Evolutionary conservation across 306 rosid genomes (phyloP), one percentile per base, ranked within the genome.

Genomic region (Alnus rubra): DNA sequence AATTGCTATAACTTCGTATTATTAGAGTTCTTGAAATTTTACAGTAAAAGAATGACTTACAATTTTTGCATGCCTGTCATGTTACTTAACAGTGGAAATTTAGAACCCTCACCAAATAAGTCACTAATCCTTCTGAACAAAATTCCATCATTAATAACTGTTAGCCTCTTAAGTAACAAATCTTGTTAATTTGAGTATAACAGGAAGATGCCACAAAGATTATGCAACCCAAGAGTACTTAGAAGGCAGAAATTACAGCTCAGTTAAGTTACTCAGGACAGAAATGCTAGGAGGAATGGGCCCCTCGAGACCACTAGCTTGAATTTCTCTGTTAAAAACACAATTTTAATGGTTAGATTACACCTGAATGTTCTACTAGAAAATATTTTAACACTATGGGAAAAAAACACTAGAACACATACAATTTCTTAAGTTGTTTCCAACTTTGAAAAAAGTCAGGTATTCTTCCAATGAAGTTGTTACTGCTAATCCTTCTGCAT

Each of bases 391-490:
- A 53, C 10, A 14, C 1, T 14, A 33, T 1, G 2, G 60, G 30
- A 50, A 53, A 30, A 23, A 2, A 31, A 2, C 4, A 42, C 4
- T 4, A 42, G 1, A 2, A 53, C 4, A 11, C 82, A 76, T 42
- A 80, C 87, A 84, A 74, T 15, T 0, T 6, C 48, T 11, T 18
- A 3, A 84, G 82, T 1, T 19, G 48, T 69, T 69, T 59, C 84
- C 82, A 80, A 31, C 71, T 67, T 4, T 0, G 63, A 52, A 77
- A 76, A 45, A 67, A 64, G n/a, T 80, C 15, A 0, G 87, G 87
- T 31, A 84, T 73, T 59, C 68, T 84, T 80, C 87, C 84, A n/a
- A 9, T 77, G 82, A 84, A 84, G 77, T 84, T 77, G 67, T 84
- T 84, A 9, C 87, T 77, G 50, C 82, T 79, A 28, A 84, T 68